Evolutionary conservation across 352 stramenopile species (phyloP).

Genomic region (Plasmopara viticola): DNA sequence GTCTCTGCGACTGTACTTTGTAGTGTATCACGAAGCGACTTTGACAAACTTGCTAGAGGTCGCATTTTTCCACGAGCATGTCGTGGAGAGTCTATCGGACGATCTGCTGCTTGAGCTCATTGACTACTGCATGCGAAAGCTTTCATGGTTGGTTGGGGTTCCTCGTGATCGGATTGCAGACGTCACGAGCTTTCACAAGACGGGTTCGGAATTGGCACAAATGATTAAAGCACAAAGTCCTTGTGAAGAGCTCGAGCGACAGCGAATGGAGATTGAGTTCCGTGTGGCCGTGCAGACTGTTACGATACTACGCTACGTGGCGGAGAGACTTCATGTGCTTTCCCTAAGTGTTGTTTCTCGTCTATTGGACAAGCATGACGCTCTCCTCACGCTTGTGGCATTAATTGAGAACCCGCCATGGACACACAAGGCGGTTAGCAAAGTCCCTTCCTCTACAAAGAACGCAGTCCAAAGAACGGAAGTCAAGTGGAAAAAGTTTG

Average conservation of each 20-base stretch:
- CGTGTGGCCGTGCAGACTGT: slow-evolving; percentile 79
- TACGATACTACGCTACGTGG: slow-evolving; percentile 86
- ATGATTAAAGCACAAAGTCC: slow-evolving; percentile 57
- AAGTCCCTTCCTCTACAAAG: slow-evolving; percentile 5
- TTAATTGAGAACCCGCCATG: slow-evolving; percentile 95
- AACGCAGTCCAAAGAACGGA: slow-evolving; percentile 15
- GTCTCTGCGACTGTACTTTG: slow-evolving; percentile 89
- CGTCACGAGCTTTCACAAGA: slow-evolving; percentile 68
- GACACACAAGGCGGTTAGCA: slow-evolving; percentile 72
- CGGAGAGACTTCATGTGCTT: slow-evolving; percentile 84
- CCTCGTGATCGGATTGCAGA: slow-evolving; percentile 49
- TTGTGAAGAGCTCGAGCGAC: slow-evolving; percentile 53
- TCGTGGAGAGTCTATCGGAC: slow-evolving; percentile 82
- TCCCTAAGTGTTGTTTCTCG: slow-evolving; percentile 84
- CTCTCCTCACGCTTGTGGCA: slow-evolving; percentile 86
- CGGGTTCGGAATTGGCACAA: slow-evolving; percentile 53
- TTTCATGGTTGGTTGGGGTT: slow-evolving; percentile 75
- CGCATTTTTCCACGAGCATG: slow-evolving; percentile 86
- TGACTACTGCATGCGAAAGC: slow-evolving; percentile 91
- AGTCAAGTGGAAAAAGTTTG: slow-evolving; percentile 89
- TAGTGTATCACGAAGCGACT: slow-evolving; percentile 88
- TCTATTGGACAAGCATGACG: slow-evolving; percentile 95
- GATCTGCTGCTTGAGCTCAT: slow-evolving; percentile 88
- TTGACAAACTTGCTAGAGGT: slow-evolving; percentile 87
- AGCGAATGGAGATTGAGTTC: slow-evolving; percentile 85